Conservation (phyloP, 768 basidiomycete genomes). For the Panellus pusillus region DNA sequence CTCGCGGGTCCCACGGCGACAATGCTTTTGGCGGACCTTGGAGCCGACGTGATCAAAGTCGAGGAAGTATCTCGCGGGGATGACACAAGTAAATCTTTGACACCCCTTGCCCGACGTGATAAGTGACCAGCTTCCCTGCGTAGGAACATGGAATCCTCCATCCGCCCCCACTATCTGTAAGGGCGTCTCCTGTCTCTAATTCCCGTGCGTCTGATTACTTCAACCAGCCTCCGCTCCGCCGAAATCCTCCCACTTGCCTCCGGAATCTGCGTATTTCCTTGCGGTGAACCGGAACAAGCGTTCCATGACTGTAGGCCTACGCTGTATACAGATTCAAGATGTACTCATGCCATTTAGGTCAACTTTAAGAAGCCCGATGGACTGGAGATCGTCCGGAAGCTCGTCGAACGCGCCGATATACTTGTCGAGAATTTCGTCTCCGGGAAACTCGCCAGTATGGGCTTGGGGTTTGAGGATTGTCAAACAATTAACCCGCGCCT, state of each 20-base stretch:
- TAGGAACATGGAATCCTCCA: slow-evolving; percentile 69
- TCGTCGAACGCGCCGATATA: slow-evolving; percentile 76
- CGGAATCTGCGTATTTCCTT: slow-evolving; percentile 93
- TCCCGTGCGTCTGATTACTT: too few species aligned
- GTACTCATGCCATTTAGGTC: slow-evolving; percentile 1
- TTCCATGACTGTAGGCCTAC: slow-evolving; percentile 66
- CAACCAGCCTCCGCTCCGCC: slow-evolving; percentile 42
- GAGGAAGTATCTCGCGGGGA: slow-evolving; percentile 82
- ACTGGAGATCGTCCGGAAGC: slow-evolving; percentile 66
- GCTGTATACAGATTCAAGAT: neutral
- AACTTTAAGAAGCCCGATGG: slow-evolving; percentile 84
- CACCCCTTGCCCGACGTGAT: neutral
- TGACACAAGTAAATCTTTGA: slow-evolving; percentile 68
- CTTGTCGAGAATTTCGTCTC: slow-evolving; percentile 88
- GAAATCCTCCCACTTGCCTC: slow-evolving; percentile 65
- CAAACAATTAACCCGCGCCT: slow-evolving; percentile 72
- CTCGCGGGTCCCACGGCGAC: slow-evolving; percentile 92
- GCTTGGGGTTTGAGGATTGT: slow-evolving; percentile 85
- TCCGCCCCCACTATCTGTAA: slow-evolving; percentile 44
- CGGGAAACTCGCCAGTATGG: slow-evolving; percentile 82
- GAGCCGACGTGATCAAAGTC: slow-evolving; percentile 93
- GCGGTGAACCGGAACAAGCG: slow-evolving; percentile 87
- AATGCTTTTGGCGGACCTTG: slow-evolving; percentile 90
- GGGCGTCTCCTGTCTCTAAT: too few species aligned
- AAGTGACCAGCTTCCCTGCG: slow-evolving; percentile 4